These are phyloP conservation scores for Syzygium malaccense DNA, from an alignment of 441 rosid genomes.

Conservation along the genomic window DNA sequence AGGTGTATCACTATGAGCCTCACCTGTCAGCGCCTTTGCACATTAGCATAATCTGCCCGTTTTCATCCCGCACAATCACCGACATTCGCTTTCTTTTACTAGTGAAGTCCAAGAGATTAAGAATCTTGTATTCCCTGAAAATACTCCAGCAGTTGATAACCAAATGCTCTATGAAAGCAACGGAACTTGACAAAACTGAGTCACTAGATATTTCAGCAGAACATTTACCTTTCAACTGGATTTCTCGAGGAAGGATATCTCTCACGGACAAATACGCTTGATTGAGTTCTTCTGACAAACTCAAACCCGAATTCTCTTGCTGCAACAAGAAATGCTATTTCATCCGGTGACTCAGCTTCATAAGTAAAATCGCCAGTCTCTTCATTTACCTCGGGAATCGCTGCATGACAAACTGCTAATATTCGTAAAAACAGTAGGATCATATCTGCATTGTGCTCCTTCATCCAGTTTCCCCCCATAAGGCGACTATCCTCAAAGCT, in stretches of 20 bases:
- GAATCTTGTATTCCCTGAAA: conserved; percentile 88
- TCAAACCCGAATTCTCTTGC: conserved; percentile 96
- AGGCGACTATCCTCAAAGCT: conserved; percentile 83
- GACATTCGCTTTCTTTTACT: conserved; percentile 98
- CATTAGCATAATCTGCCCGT: conserved; percentile 70
- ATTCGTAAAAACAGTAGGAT: conserved; percentile 60
- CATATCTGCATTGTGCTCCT: conserved; percentile 52
- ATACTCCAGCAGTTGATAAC: conserved; percentile 5
- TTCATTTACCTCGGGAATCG: conserved; percentile 83
- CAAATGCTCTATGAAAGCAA: background rate
- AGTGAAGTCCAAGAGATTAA: conserved; percentile 86
- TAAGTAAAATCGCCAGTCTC: conserved; percentile 65
- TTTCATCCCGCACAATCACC: conserved; percentile 69
- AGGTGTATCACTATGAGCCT: background rate
- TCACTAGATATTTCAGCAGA: background rate
- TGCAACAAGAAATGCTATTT: conserved; percentile 88
- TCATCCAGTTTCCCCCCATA: conserved; percentile 77
- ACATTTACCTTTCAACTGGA: conserved; percentile 59
- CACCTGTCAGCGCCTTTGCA: conserved; percentile 99
- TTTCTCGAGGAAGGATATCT: conserved; percentile 40
- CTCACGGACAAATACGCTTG: conserved; percentile 71
- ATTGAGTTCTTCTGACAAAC: conserved; percentile 80
- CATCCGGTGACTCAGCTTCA: conserved; percentile 98
- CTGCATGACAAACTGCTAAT: conserved; percentile 86
- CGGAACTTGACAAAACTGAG: background rate